These are phyloP conservation scores for Cladosporium velox DNA, from an alignment of 2,329 filamentous ascomycete genomes.

Conservation along the genomic window DNA sequence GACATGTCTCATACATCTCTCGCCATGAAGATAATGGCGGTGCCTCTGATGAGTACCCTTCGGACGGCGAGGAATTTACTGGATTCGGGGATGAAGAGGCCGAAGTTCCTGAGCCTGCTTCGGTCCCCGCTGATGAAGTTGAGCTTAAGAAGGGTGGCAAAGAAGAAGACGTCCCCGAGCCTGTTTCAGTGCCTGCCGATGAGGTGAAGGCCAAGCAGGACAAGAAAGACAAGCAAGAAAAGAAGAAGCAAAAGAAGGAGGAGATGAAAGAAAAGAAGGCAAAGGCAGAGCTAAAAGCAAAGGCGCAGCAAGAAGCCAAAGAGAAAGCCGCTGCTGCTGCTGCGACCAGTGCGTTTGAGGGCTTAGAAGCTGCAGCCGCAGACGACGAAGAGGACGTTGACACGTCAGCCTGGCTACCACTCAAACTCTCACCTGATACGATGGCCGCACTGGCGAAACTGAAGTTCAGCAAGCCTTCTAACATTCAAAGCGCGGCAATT, in stretches of 20 bases:
- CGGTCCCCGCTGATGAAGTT: conserved; percentile 27
- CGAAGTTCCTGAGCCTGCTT: conserved; percentile 32
- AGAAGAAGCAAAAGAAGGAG: conserved; percentile 28
- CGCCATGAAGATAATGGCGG: conserved; percentile 32
- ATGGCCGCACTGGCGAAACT: conserved; percentile 75
- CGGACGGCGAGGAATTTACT: conserved; percentile 61
- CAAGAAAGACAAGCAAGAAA: conserved; percentile 30
- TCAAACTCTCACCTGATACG: conserved; percentile 72
- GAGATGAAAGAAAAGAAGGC: conserved; percentile 29
- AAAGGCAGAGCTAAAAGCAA: conserved; percentile 25
- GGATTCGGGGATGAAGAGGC: conserved; percentile 56
- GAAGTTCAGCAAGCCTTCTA: conserved; percentile 77
- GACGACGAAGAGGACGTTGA: conserved; percentile 63
- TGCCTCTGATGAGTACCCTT: conserved; percentile 31
- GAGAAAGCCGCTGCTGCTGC: conserved; percentile 5
- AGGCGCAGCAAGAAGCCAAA: conserved; percentile 15
- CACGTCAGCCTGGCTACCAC: conserved; percentile 73
- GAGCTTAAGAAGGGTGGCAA: conserved; percentile 28
- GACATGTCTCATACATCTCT: conserved; percentile 45
- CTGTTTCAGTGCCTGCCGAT: conserved; percentile 31
- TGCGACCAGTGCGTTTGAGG: conserved; percentile 54
- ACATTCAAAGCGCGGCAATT: conserved; percentile 78
- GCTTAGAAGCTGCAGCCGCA: conserved; percentile 51
- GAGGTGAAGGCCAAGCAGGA: conserved; percentile 29
- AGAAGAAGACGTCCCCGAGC: conserved; percentile 31